Percentiles rank a stretch among this genome's conserved stretches.
Conservation (phyloP, 2,329 filamentous ascomycete species). For the Aspergillus luchuensis region DNA sequence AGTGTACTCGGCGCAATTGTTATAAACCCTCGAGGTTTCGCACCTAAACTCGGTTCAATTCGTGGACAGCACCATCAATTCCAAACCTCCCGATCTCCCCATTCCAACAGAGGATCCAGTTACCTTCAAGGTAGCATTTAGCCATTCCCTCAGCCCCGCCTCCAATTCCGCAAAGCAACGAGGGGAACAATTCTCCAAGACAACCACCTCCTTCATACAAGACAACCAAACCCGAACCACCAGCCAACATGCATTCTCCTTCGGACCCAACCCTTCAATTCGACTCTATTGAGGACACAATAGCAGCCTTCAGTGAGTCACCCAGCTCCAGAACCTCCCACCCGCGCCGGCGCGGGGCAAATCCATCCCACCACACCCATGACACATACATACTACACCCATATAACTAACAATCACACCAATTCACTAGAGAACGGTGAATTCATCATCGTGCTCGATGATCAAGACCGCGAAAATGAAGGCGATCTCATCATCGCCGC, state of each 20-base stretch:
- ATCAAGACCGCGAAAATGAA: slow-evolving; percentile 91
- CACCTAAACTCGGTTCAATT: neutral
- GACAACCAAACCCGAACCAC: neutral
- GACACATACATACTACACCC: neutral
- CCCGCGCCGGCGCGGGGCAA: neutral
- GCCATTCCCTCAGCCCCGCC: slow-evolving; percentile 14
- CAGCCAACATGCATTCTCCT: slow-evolving; percentile 37
- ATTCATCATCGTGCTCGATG: slow-evolving; percentile 95
- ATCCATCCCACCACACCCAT: neutral
- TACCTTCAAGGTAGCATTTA: neutral
- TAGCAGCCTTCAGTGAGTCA: slow-evolving; percentile 45
- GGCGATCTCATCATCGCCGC: slow-evolving; percentile 96
- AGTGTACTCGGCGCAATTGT: neutral
- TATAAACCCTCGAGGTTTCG: neutral
- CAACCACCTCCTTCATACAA: neutral
- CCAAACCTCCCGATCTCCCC: neutral
- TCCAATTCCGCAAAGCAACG: slow-evolving; percentile 15
- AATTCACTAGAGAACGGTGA: slow-evolving; percentile 67
- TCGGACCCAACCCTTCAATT: slow-evolving; percentile 39
- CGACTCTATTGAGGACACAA: slow-evolving; percentile 46
- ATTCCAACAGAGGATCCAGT: neutral
- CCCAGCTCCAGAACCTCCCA: neutral
- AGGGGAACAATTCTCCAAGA: slow-evolving; percentile 25
- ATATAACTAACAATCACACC: slow-evolving; percentile 11
- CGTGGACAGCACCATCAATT: neutral